Percentiles rank a stretch among this genome's conserved stretches.
phyloP scores from a whole-genome alignment of 257 asterid genomes.

The Lycium ferocissimum region DNA sequence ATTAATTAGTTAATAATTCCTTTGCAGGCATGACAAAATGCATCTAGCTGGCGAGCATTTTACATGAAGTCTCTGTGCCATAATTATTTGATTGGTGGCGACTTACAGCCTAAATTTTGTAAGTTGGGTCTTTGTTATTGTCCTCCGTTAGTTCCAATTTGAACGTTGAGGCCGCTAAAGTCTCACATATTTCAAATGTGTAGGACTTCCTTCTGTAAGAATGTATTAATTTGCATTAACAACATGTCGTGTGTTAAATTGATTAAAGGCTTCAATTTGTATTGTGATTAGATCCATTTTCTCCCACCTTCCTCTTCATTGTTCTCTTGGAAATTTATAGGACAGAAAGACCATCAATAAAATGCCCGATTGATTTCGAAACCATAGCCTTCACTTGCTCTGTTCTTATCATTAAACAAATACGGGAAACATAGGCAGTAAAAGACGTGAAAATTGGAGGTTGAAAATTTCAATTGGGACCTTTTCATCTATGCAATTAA shows the following conservation, averaged over 20 bases:
- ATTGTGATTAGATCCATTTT: neutral
- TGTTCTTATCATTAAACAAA: neutral
- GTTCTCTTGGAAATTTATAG: neutral
- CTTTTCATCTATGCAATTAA: neutral
- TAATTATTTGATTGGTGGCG: neutral
- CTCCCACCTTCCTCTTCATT: neutral
- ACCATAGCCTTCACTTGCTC: neutral
- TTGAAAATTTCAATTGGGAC: neutral
- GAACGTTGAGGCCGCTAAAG: neutral
- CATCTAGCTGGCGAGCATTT: neutral
- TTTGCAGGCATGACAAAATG: neutral
- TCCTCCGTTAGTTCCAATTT: neutral
- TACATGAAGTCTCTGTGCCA: neutral
- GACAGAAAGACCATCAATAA: neutral
- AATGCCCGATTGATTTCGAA: neutral
- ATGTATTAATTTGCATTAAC: neutral
- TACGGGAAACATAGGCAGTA: neutral
- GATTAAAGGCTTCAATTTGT: neutral
- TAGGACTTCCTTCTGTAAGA: constrained; percentile 20
- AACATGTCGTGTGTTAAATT: neutral
- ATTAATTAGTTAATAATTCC: neutral
- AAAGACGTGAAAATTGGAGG: neutral
- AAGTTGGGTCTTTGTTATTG: constrained; percentile 14
- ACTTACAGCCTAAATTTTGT: constrained; percentile 1
- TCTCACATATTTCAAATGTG: neutral